A percentile compares a stretch with the other conserved stretches of the same genome.
phyloP scores from a whole-genome alignment of 2,329 filamentous ascomycete genomes.

The Exserohilum rostratum region DNA sequence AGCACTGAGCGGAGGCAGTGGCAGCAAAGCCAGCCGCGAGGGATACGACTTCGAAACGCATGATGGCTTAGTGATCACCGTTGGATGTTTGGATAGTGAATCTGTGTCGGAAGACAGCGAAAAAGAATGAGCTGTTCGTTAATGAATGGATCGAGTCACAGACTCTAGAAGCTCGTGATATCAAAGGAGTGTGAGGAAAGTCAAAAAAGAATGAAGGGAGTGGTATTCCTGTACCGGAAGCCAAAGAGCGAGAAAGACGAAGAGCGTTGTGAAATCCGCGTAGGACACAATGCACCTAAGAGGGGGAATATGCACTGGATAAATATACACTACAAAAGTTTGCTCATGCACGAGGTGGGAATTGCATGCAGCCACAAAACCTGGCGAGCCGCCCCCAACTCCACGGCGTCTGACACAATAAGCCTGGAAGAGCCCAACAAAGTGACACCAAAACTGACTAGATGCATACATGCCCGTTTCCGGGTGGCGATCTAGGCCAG shows the following conservation, averaged over 20 bases:
- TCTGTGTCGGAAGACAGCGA: slow-evolving; percentile 15
- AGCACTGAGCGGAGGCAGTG: slow-evolving; percentile 42
- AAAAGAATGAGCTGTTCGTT: slow-evolving; percentile 29
- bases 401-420: slow-evolving; percentile 15
- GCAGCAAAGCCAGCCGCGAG: slow-evolving; percentile 40
- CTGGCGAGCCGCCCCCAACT: slow-evolving; percentile 16
- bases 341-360: slow-evolving; percentile 11
- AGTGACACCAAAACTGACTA: slow-evolving; percentile 16
- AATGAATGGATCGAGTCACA: slow-evolving; percentile 43
- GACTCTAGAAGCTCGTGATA: slow-evolving; percentile 30
- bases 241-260: slow-evolving; percentile 4
- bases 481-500: slow-evolving; percentile 22
- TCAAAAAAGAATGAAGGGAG: slow-evolving; percentile 36
- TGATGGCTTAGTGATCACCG: slow-evolving; percentile 20
- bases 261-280: slow-evolving; percentile 18
- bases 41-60: slow-evolving; percentile 36
- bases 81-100: slow-evolving; percentile 12
- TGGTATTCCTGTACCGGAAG: slow-evolving; percentile 42
- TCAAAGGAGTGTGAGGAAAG: slow-evolving; percentile 34
- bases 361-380: slow-evolving; percentile 25
- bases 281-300: slow-evolving; percentile 24
- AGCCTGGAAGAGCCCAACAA: slow-evolving; percentile 13
- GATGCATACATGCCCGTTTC: slow-evolving; percentile 19
- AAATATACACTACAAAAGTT: slow-evolving; percentile 30
- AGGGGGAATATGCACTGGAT: slow-evolving; percentile 19